These are phyloP conservation scores for Camelina neglecta DNA, from an alignment of 345 rosid species.

Conservation along the genomic window DNA sequence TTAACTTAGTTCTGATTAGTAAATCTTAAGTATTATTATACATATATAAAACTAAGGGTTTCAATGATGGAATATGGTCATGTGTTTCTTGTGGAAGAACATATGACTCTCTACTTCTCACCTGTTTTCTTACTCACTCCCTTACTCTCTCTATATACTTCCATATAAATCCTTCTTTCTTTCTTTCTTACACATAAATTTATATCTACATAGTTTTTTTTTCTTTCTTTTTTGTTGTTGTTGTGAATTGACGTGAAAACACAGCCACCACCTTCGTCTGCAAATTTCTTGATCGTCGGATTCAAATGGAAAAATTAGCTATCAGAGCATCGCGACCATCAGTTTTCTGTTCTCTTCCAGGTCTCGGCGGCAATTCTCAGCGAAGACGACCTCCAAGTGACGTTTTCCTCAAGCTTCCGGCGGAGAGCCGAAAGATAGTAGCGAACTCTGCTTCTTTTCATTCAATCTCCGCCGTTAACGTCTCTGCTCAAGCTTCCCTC, in stretches of 20 bases:
- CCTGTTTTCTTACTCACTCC: constrained; percentile 30
- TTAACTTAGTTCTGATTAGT: neutral
- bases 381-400: constrained; percentile 28
- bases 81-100: constrained; percentile 43
- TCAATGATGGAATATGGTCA: constrained; percentile 38
- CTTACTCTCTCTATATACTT: constrained; percentile 26
- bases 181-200: neutral
- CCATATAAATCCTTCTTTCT: neutral
- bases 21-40: neutral
- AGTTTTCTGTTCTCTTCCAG: constrained; percentile 31
- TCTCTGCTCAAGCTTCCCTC: constrained; percentile 47
- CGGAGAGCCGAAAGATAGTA: constrained; percentile 12
- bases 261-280: neutral
- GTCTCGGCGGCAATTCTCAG: constrained; percentile 25
- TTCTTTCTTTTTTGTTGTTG: constrained; percentile 4
- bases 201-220: neutral
- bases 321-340: constrained; percentile 43
- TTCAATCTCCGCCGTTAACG: constrained; percentile 55
- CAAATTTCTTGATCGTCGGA: constrained; percentile 2
- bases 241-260: neutral
- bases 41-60: neutral
- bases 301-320: constrained; percentile 40
- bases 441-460: constrained; percentile 38
- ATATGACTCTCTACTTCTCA: constrained; percentile 9
- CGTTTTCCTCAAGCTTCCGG: constrained; percentile 42